Base-by-base conservation (phyloP, 768 basidiomycete species). In the Cystobasidium ongulense region DNA sequence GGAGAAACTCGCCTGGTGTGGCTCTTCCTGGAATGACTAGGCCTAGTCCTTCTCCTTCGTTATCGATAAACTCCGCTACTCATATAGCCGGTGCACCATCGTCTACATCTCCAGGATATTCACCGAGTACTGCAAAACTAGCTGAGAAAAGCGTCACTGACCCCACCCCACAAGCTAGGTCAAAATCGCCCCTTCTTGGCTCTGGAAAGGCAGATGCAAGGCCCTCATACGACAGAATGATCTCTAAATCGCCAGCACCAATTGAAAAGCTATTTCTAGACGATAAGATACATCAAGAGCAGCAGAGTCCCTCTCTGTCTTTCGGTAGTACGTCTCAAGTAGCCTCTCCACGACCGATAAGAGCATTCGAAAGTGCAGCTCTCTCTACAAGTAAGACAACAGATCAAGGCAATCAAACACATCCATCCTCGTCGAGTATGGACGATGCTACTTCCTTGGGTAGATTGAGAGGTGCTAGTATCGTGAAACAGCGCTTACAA, bases 401-500 rank as follows among this genome's bases (percentile, higher is more conserved):
- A 54, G 53, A n/a, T n/a, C n/a, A n/a, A n/a, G 8, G n/a, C n/a
- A n/a, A 29, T 29, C 29, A 10, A 29, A 7, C 53, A 29, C 10
- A 10, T 10, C n/a, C 29, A n/a, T 29, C 29, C 21, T n/a, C 53
- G 10, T 8, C 21, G 53, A 29, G n/a, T 29, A 23, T 54, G 29
- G 57, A 59, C 4, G 50, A 29, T 57, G 72, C 74, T 25, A 41
- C 74, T 35, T 59, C 52, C 27, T 36, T 75, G 25, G 68, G 66
- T 17, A n/a, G 54, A 8, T 46, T 75, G 36, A 72, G 61, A 27
- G 54, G 54, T 8, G 35, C 54, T 21, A 75, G 68, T 31, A 29
- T 75, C 57, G 74, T 74, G 5, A 74, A 65, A 36, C 38, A 74
- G 29, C 73, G 73, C 15, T 43, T 74, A 18, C 31, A 72, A 53